Conservation (phyloP, 371 early-diverging fungal genomes). For the Mucor racemosus region DNA sequence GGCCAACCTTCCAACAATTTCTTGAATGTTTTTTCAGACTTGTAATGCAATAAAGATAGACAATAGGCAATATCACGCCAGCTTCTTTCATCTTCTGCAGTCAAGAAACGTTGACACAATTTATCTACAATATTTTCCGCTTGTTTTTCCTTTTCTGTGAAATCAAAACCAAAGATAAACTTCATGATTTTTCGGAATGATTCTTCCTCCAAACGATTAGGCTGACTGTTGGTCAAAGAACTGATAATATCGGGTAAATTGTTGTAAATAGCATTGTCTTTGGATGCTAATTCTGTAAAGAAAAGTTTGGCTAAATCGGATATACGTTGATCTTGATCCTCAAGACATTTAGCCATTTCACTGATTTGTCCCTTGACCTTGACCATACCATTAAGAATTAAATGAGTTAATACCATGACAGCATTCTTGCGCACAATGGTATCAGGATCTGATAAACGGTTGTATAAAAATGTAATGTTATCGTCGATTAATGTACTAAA, state of each 20-base stretch:
- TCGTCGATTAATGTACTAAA: conserved; percentile 95
- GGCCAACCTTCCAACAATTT: conserved; percentile 82
- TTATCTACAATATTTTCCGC: conserved; percentile 94
- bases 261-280: conserved; percentile 98
- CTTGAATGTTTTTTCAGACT: conserved; percentile 81
- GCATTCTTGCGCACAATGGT: conserved; percentile 89
- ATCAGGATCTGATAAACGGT: conserved; percentile 82
- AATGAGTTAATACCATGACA: conserved; percentile 96
- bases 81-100: conserved; percentile 69
- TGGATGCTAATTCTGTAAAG: conserved; percentile 93
- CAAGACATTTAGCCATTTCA: conserved; percentile 96
- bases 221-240: conserved; percentile 70
- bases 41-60: conserved; percentile 85
- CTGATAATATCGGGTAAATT: conserved; percentile 97
- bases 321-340: conserved; percentile 86
- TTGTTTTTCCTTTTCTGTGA: conserved; percentile 93
- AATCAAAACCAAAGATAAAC: conserved; percentile 83
- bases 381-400: conserved; percentile 98
- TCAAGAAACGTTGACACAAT: conserved; percentile 89
- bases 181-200: conserved; percentile 88
- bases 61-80: conserved; percentile 95
- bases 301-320: conserved; percentile 91
- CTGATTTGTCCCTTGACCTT: conserved; percentile 97
- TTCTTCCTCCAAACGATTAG: conserved; percentile 68
- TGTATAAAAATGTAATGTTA: conserved; percentile 91